phyloP scores from a whole-genome alignment of 352 stramenopile species.

The Pythium phragmitis region DNA sequence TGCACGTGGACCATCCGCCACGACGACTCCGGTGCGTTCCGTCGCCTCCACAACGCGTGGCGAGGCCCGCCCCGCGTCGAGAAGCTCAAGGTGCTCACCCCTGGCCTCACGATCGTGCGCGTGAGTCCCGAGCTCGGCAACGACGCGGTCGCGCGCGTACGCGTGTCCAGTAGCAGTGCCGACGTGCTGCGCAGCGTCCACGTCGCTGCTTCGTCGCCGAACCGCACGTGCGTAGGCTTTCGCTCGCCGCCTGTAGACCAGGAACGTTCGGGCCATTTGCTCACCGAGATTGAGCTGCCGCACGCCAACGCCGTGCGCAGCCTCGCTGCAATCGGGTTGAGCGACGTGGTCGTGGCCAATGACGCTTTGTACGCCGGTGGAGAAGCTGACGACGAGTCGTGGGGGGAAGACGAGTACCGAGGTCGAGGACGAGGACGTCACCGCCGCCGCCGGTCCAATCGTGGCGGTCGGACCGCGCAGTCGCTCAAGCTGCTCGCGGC shows the following conservation, averaged over 20 bases:
- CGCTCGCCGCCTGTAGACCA: neutral
- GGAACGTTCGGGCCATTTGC: neutral
- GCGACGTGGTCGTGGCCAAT: conserved; percentile 17
- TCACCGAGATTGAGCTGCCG: conserved; percentile 17
- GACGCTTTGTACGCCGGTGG: neutral
- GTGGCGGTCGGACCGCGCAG: neutral
- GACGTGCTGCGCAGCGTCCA: conserved; percentile 12
- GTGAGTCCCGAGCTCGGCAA: conserved; percentile 6
- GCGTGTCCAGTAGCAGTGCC: conserved; percentile 10
- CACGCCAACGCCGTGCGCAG: conserved; percentile 3
- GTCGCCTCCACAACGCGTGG: neutral
- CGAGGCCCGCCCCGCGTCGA: neutral
- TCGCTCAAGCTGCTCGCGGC: conserved; percentile 2
- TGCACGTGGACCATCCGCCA: conserved; percentile 15
- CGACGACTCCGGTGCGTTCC: neutral
- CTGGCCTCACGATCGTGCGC: conserved; percentile 14
- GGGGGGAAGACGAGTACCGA: neutral
- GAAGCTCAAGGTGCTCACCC: conserved; percentile 18
- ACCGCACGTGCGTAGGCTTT: conserved; percentile 9
- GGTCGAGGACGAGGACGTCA: neutral
- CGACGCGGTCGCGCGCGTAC: conserved; percentile 9
- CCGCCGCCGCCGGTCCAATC: neutral
- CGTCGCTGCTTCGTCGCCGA: conserved; percentile 4
- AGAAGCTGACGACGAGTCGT: neutral
- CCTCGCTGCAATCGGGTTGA: conserved; percentile 14